Evolutionary conservation across 495 filamentous ascomycete genomes (phyloP).

Genomic region (Cudoniella acicularis): DNA sequence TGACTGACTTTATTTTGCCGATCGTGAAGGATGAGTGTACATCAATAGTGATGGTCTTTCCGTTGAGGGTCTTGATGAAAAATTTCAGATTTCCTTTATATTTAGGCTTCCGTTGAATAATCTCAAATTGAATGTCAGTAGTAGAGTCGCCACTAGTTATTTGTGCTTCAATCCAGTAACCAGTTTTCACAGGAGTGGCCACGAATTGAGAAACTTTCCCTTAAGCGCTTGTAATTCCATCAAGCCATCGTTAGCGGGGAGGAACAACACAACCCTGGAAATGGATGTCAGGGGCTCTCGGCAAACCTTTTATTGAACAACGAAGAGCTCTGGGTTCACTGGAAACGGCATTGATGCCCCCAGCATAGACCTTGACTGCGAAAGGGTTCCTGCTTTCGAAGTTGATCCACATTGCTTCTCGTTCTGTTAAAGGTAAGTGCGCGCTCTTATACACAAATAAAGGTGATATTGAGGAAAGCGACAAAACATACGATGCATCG

Average conservation of each 20-base stretch:
- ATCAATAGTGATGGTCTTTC: conserved; percentile 19
- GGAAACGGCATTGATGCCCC: conserved; percentile 45
- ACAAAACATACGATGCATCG: conserved; percentile 32
- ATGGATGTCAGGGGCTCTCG: conserved; percentile 8
- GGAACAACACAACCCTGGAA: conserved; percentile 47
- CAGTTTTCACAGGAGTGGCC: conserved; percentile 37
- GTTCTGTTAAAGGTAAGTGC: conserved; percentile 17
- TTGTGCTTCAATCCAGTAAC: conserved; percentile 47
- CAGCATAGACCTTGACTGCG: conserved; percentile 42
- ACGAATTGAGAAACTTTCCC: conserved; percentile 42
- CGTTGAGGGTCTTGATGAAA: conserved; percentile 27
- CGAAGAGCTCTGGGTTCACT: no score
- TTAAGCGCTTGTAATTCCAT: conserved; percentile 37
- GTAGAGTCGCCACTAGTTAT: conserved; percentile 38
- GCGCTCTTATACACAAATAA: no score
- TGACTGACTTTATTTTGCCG: conserved; percentile 24
- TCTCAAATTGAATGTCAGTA: conserved; percentile 46
- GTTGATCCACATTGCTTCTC: conserved; percentile 45
- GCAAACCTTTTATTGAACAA: conserved; percentile 25
- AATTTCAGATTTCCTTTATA: not conserved
- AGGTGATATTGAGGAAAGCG: not conserved
- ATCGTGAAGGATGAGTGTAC: conserved; percentile 12
- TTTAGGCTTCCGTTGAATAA: conserved; percentile 29
- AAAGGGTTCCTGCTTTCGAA: conserved; percentile 30
- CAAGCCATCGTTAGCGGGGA: conserved; percentile 43